Percentiles rank a stretch among this genome's conserved stretches.
phyloP scores from a whole-genome alignment of 2,329 filamentous ascomycete genomes.

The Byssochlamys sp. region DNA sequence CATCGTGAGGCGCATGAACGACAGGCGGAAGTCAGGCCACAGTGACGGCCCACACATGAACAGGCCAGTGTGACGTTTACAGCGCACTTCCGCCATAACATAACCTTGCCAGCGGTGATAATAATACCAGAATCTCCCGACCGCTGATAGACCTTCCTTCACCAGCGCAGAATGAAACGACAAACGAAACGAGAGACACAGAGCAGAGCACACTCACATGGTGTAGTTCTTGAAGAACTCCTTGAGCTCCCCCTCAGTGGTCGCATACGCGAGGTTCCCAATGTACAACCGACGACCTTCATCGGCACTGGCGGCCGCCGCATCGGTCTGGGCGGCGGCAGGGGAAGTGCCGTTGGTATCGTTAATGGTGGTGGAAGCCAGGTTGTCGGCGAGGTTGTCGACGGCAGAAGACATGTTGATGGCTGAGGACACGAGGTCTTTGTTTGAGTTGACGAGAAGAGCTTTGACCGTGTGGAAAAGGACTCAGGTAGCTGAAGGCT shows the following conservation, averaged over 20 bases:
- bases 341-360: constrained; percentile 50
- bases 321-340: constrained; percentile 71
- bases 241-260: constrained; percentile 99
- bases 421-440: constrained; percentile 34
- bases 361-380: constrained; percentile 57
- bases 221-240: constrained; percentile 99
- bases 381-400: constrained; percentile 59
- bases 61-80: not conserved
- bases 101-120: too few relatives aligned
- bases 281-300: constrained; percentile 99
- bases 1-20: not conserved
- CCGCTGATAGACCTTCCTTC: not conserved
- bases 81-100: not conserved
- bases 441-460: constrained; percentile 2
- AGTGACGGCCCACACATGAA: not conserved
- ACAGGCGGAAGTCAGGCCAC: not conserved
- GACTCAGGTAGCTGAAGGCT: constrained; percentile 56
- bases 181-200: not conserved
- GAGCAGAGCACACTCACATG: constrained; percentile 61
- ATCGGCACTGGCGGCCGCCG: constrained; percentile 90
- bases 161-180: not conserved
- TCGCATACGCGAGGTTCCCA: constrained; percentile 99
- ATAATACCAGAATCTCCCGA: not conserved
- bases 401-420: constrained; percentile 70
- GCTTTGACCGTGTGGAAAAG: constrained; percentile 32